Evolutionary conservation across 1,284 basidiomycete genomes (phyloP), one percentile per base, ranked within the genome.

Genomic region (Moesziomyces parantarcticus): DNA sequence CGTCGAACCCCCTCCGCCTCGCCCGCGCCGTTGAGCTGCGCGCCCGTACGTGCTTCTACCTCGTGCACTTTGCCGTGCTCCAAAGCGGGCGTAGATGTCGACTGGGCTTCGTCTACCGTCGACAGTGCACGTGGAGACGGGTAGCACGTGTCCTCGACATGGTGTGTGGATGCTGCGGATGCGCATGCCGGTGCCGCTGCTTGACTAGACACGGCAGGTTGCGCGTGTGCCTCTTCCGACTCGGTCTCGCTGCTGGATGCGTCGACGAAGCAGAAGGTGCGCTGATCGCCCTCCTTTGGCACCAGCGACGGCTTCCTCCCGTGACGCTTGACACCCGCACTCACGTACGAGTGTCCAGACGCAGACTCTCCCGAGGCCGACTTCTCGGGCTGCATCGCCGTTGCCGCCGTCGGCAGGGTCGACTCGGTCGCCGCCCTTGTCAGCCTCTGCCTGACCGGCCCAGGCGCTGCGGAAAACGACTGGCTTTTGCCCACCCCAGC

Each of bases 231-330:
- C 25, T 62, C 56, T 25, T 62, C 58, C 20, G 50, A 40, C 3
- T 60, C 61, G 7, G 36, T 32, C 7, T 54, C 60, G 55, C 57
- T 73, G 14, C 29, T 39, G 1, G 34, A 29, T n/a, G 50, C 23
- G 21, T 73, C 61, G 26, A 73, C 44, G 25, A 73, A 73, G 49
- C 57, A 47, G 29, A 73, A 73, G 3, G 70, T 73, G 18, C 70
- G 60, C 16, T 57, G 57, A 39, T 73, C 70, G 34, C 47, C 57
- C 3, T 52, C 64, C 29, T 67, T 67, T 1, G 50, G 64, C 18
- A 73, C 55, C 50, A 73, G 14, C 13, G 62, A 68, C 2, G 57
- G 60, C 54, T 59, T 62, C 26, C 22, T 47, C 10, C 54, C 39
- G 21, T 72, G 69, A 8, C 21, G 32, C 4, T 49, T 52, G 7